Evolutionary conservation across 2,329 filamentous ascomycete species (phyloP).

Genomic region (Aspergillus flavus): DNA sequence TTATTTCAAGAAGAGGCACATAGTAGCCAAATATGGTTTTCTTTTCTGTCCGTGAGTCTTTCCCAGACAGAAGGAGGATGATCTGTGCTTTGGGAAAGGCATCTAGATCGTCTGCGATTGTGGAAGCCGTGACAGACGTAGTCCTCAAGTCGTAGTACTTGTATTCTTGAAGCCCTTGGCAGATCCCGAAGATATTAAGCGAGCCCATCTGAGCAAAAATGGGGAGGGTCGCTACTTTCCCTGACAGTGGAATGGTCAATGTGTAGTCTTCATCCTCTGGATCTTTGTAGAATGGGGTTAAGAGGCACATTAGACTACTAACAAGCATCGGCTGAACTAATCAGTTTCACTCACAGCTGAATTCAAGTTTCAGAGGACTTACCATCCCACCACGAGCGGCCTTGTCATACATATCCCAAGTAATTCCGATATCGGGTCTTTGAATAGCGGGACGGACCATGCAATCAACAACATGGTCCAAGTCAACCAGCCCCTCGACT

Average conservation of each 20-base stretch:
- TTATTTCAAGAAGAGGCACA: background rate
- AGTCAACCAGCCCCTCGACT: background rate
- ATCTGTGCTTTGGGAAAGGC: background rate
- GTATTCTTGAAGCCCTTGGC: too few species aligned
- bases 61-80: background rate
- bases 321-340: background rate
- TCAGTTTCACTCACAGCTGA: background rate
- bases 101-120: background rate
- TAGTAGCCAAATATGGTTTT: background rate
- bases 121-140: background rate
- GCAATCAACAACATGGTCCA: background rate
- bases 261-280: background rate
- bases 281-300: background rate
- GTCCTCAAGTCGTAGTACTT: background rate
- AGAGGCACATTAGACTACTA: background rate
- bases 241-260: background rate
- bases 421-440: background rate
- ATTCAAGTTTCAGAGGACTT: background rate
- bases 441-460: background rate
- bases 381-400: background rate
- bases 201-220: background rate
- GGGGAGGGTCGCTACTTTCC: background rate
- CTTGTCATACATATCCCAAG: background rate
- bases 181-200: fast-evolving
- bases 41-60: background rate